Evolutionary conservation across 177 flowering plant species (phyloP), one percentile per base, ranked within the genome.

Genomic region (Telopea speciosissima): DNA sequence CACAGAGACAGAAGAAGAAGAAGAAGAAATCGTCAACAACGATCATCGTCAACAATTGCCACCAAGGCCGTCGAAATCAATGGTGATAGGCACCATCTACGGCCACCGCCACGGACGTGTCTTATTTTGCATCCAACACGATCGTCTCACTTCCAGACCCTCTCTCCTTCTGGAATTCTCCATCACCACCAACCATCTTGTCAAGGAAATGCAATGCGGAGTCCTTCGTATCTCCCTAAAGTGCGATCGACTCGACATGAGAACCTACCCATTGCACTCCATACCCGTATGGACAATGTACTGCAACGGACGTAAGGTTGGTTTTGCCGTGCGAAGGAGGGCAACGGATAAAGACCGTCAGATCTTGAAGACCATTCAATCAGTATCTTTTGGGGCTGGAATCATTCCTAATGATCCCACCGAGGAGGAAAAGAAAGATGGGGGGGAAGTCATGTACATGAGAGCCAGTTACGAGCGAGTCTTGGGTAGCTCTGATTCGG

Each of bases 191-290:
- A 44, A 75, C 25, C 76, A 75, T 22, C 86, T 94, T 65, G 89
- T 88, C 72, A 82, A 83, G 63, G 97, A 94, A 74, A 89, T 92
- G 93, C 75, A 76, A 5, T 78, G 75, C 64, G 97, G 93, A 5
- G 77, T 90, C n/a, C 87, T 90, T 24, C 81, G 98, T 3, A 75
- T 94, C 56, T 89, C 95, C 3, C 89, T 94, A 56, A 92, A 92
- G 70, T 84, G 80, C 73, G 69, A 70, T 70, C 74, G 73, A 10
- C 31, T 83, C 26, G 86, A 79, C 1, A 64, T 78, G 45, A 64
- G 60, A 12, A 69, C 79, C 0, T 82, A 84, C 71, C 86, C 85
- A 0, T 84, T 92, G 61, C 85, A 80, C 8, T 83, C 86, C 3
- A 79, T 89, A 3, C 97, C 96, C 10, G 40, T 86, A 1, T 93